phyloP scores from a whole-genome alignment of 1,284 basidiomycete species.

The Trichosporon sp. region DNA sequence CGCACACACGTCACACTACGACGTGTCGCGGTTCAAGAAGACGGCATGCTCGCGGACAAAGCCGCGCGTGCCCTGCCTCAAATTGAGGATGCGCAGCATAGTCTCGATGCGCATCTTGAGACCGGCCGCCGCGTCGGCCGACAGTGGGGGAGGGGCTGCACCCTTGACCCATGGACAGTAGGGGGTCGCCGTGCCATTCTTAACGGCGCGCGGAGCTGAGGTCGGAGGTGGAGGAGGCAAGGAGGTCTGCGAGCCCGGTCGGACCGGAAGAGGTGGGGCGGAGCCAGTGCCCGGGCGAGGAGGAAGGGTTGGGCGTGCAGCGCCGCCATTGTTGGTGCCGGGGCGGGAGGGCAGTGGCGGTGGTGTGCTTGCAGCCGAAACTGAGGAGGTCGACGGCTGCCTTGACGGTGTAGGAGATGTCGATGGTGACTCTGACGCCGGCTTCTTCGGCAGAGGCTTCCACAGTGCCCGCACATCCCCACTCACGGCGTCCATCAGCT shows the following conservation, averaged over 20 bases:
- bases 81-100: not conserved
- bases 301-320: not conserved
- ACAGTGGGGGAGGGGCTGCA: not conserved
- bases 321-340: too few relatives aligned
- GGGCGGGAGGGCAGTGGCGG: not conserved
- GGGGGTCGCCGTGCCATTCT: not conserved
- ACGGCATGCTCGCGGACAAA: not conserved
- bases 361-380: not conserved
- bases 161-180: not conserved
- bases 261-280: not conserved
- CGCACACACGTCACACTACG: not conserved
- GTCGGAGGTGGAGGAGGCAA: not conserved
- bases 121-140: not conserved
- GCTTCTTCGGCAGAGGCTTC: not conserved
- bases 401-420: not conserved
- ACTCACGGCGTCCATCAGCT: not conserved
- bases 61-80: not conserved
- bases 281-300: not conserved
- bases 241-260: not conserved
- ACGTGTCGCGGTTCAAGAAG: not conserved
- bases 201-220: not conserved
- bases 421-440: not conserved
- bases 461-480: not conserved
- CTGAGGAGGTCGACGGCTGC: too few relatives aligned
- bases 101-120: not conserved